phyloP scores from a whole-genome alignment of 306 rosid genomes.

The Cucurbita moschata region DNA sequence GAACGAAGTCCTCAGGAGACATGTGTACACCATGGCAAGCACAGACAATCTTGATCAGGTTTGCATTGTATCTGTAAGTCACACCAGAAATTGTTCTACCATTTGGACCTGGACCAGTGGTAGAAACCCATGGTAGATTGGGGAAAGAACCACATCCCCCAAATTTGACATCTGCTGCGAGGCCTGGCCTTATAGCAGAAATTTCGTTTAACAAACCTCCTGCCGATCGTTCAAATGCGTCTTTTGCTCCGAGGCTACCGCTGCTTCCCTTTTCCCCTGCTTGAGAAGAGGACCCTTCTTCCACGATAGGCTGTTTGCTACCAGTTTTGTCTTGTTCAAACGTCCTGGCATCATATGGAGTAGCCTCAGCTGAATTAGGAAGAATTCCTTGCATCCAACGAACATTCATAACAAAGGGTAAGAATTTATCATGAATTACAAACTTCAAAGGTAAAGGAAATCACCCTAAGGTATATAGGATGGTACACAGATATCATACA shows the following conservation, averaged over 20 bases:
- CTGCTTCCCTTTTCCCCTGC: constrained; percentile 57
- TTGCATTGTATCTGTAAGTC: constrained; percentile 50
- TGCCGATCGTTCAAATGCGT: constrained; percentile 25
- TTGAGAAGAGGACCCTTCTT: constrained; percentile 60
- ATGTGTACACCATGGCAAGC: constrained; percentile 86
- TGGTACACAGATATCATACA: background rate
- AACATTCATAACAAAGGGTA: constrained; percentile 11
- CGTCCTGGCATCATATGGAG: constrained; percentile 48
- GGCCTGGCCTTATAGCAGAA: constrained; percentile 66
- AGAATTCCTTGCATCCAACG: constrained; percentile 36
- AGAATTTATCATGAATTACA: background rate
- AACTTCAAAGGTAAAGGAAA: background rate
- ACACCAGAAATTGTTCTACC: constrained; percentile 91
- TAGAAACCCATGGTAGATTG: constrained; percentile 92
- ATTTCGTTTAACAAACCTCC: constrained; percentile 45
- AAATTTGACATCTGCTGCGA: constrained; percentile 69
- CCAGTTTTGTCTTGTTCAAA: constrained; percentile 50
- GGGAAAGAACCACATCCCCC: constrained; percentile 85
- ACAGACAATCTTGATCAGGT: constrained; percentile 69
- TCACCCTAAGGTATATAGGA: background rate
- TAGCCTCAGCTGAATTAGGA: constrained; percentile 35
- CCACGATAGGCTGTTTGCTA: constrained; percentile 43
- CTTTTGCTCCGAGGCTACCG: constrained; percentile 53
- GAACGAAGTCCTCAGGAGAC: constrained; percentile 80
- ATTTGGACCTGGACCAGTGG: constrained; percentile 60